Conservation (phyloP, 2,329 filamentous ascomycete species). For the Acephala macrosclerotiorum region DNA sequence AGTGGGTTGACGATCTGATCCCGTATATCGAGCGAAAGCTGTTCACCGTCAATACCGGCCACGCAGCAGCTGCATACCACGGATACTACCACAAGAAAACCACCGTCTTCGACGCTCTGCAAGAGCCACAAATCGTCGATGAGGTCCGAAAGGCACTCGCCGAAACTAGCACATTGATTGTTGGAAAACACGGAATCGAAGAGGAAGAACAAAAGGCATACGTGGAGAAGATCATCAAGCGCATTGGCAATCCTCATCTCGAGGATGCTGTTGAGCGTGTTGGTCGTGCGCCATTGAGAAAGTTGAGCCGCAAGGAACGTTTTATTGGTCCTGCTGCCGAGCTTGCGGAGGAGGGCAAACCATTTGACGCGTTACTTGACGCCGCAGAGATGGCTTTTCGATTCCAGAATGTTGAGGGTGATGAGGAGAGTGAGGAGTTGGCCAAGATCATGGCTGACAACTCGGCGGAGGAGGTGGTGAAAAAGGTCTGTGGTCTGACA, state of each 20-base stretch:
- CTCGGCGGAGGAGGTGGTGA: slow-evolving; percentile 76
- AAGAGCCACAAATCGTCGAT: slow-evolving; percentile 79
- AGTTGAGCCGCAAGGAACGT: slow-evolving; percentile 93
- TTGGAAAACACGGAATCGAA: slow-evolving; percentile 83
- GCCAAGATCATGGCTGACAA: slow-evolving; percentile 84
- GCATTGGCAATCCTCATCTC: slow-evolving; percentile 92
- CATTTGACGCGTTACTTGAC: slow-evolving; percentile 76
- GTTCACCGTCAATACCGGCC: slow-evolving; percentile 98
- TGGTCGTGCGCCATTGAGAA: slow-evolving; percentile 91
- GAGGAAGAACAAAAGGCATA: slow-evolving; percentile 82
- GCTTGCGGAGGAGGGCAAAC: slow-evolving; percentile 81
- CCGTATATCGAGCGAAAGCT: slow-evolving; percentile 99
- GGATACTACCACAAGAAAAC: slow-evolving; percentile 86
- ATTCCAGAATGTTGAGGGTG: slow-evolving; percentile 93
- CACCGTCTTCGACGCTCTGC: slow-evolving; percentile 88
- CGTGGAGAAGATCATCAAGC: slow-evolving; percentile 88
- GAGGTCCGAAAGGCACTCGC: slow-evolving; percentile 81
- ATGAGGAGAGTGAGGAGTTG: slow-evolving; percentile 87
- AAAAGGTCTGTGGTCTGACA: slow-evolving; percentile 83
- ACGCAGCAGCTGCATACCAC: slow-evolving; percentile 95
- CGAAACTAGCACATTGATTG: slow-evolving; percentile 88
- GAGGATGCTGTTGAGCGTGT: slow-evolving; percentile 96
- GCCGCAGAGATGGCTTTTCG: slow-evolving; percentile 91
- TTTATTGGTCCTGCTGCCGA: slow-evolving; percentile 93
- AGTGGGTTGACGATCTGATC: slow-evolving; percentile 89